phyloP scores from a whole-genome alignment of 2,329 filamentous ascomycete genomes.

The Aspergillus thermomutatus region DNA sequence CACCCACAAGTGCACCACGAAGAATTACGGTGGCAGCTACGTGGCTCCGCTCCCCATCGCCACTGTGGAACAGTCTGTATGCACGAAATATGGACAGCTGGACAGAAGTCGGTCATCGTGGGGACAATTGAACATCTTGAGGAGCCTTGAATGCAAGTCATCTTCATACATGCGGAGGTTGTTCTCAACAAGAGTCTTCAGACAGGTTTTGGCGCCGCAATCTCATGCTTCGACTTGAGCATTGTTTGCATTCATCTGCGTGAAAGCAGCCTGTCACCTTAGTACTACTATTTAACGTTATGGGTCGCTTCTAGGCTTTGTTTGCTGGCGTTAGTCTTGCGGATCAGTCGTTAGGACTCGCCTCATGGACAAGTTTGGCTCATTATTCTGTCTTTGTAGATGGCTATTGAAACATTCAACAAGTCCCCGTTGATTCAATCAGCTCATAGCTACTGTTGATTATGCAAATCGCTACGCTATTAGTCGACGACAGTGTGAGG shows the following conservation, averaged over 20 bases:
- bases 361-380: not conserved
- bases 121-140: not conserved
- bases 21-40: conserved; percentile 15
- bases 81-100: conserved; percentile 22
- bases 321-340: not conserved
- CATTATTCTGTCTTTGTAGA: not conserved
- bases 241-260: not conserved
- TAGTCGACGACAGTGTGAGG: not conserved
- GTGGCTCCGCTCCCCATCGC: conserved; percentile 17
- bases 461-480: not conserved
- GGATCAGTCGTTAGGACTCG: not conserved
- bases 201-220: not conserved
- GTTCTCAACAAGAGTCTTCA: not conserved
- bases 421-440: not conserved
- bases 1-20: not conserved
- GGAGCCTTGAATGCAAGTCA: not conserved
- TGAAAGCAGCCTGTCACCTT: not conserved
- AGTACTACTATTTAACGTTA: not conserved
- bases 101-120: conserved; percentile 6
- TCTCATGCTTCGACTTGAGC: not conserved
- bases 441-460: not conserved
- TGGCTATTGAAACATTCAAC: not conserved
- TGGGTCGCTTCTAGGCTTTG: not conserved
- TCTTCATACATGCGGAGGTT: not conserved
- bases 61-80: conserved; percentile 17